Base-by-base conservation (phyloP, 2,329 filamentous ascomycete genomes). In the Acrocalymma vagum region DNA sequence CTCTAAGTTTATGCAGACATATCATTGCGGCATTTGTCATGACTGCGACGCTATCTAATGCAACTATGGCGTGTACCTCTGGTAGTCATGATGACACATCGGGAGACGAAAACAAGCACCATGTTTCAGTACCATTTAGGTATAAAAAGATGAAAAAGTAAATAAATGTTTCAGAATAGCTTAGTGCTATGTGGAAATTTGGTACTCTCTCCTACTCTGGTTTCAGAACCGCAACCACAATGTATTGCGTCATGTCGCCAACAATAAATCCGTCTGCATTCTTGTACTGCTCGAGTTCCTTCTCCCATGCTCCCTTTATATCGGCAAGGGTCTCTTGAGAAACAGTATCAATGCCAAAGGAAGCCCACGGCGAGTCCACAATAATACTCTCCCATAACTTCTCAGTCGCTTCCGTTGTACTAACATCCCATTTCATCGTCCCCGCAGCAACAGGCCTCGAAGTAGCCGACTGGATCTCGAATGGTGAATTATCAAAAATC, bases 331-430 rank as follows among this genome's bases (percentile, higher is more conserved):
- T 18, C 9, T 20, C 17, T 24, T 15, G 8, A 16, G 22, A 15
- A 13, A 43, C 14, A 13, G 17, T 29, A 9, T 37, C 27, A 13
- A 43, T 9, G 2, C 40, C 40, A 29, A 43, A 40, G 8, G 13
- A 22, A 22, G 34, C 3, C 38, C 38, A 40, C 13, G 38, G 33
- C 38, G 21, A 21, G 9, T 40, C 38, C 3, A 29, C 29, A 2
- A 25, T 18, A 22, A 33, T 11, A 28, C 17, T 40, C 18, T 24
- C 29, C 38, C 38, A 40, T 11, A 40, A 24, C n/a, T 6, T 21
- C 38, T 34, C 38, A 6, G 26, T 18, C 29, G 16, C 21, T 18
- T 40, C 29, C 10, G 15, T 25, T 18, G 22, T 34, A 15, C 29
- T 21, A 3, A 13, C 38, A 21, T 40, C 38, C 24, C 29, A 40